phyloP scores from a whole-genome alignment of 2,329 filamentous ascomycete genomes.

The Fusarium devonianum region DNA sequence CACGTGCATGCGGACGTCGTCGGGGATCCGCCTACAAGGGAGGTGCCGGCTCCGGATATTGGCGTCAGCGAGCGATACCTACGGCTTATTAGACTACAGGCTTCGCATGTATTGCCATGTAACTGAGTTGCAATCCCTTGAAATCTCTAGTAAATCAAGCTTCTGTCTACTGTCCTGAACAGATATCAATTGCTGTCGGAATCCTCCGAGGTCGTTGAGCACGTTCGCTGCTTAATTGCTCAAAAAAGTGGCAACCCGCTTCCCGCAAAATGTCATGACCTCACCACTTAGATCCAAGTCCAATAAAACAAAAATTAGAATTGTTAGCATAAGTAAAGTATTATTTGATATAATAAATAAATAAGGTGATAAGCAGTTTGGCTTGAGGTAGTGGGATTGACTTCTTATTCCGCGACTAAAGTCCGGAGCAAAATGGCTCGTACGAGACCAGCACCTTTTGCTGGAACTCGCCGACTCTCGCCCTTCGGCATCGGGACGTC shows the following conservation, averaged over 20 bases:
- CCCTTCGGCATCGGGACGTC: conserved; percentile 28
- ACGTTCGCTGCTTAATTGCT: background rate
- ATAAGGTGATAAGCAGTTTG: background rate
- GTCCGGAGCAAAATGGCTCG: conserved; percentile 50
- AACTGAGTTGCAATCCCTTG: background rate
- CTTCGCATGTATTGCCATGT: background rate
- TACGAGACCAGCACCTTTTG: conserved; percentile 57
- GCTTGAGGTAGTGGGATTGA: background rate
- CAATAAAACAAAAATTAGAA: too few relatives aligned
- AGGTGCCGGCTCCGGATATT: conserved; percentile 6
- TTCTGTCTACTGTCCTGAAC: too few relatives aligned
- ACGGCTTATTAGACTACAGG: conserved; percentile 2
- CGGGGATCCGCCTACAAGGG: conserved; percentile 24
- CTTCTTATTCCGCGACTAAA: background rate
- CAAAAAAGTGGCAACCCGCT: conserved; percentile 16
- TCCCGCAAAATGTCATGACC: conserved; percentile 6
- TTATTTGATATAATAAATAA: too few relatives aligned
- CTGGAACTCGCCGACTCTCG: conserved; percentile 40
- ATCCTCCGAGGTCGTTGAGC: background rate
- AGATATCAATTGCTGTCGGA: too few relatives aligned
- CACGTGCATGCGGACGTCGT: conserved; percentile 40
- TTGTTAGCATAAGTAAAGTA: too few relatives aligned
- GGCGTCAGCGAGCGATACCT: conserved; percentile 31
- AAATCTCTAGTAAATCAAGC: background rate
- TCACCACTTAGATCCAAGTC: conserved; percentile 1